phyloP scores from a whole-genome alignment of 805 yeast genomes.

The Yarrowia sp. region DNA sequence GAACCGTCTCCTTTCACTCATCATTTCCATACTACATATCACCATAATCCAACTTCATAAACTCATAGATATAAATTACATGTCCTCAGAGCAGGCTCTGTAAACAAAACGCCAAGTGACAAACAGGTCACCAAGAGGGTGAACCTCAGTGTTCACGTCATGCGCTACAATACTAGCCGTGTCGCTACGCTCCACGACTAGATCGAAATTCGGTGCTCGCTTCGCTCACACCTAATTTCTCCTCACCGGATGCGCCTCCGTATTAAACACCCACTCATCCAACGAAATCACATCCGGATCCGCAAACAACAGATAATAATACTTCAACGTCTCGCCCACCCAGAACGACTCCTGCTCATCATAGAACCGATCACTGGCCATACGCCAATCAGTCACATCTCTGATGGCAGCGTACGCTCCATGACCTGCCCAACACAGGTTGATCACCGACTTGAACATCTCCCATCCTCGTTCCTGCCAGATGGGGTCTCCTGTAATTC shows the following conservation, averaged over 20 bases:
- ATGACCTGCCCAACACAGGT: conserved; percentile 29
- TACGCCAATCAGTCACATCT: conserved; percentile 41
- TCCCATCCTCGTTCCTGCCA: conserved; percentile 58
- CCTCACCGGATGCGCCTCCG: conserved; percentile 60
- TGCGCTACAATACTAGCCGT: too few relatives aligned
- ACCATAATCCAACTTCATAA: too few relatives aligned
- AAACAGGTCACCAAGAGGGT: too few relatives aligned
- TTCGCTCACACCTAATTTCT: neutral
- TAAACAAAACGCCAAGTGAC: too few relatives aligned
- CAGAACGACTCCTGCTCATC: conserved; percentile 52
- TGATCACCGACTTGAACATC: conserved; percentile 44
- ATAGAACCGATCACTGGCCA: conserved; percentile 31
- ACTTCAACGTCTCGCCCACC: conserved; percentile 60
- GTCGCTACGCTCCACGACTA: too few relatives aligned
- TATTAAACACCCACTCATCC: conserved; percentile 57
- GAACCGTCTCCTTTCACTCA: too few relatives aligned
- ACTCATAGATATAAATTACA: too few relatives aligned
- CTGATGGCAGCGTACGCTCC: conserved; percentile 42
- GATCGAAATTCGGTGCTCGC: too few relatives aligned
- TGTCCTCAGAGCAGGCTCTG: too few relatives aligned
- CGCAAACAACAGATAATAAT: conserved; percentile 51
- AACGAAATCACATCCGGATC: conserved; percentile 45
- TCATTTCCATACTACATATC: too few relatives aligned
- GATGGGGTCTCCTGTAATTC: conserved; percentile 56
- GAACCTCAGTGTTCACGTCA: too few relatives aligned